Conservation (phyloP, 192 early-diverging fungal genomes). For the Backusella circina region DNA sequence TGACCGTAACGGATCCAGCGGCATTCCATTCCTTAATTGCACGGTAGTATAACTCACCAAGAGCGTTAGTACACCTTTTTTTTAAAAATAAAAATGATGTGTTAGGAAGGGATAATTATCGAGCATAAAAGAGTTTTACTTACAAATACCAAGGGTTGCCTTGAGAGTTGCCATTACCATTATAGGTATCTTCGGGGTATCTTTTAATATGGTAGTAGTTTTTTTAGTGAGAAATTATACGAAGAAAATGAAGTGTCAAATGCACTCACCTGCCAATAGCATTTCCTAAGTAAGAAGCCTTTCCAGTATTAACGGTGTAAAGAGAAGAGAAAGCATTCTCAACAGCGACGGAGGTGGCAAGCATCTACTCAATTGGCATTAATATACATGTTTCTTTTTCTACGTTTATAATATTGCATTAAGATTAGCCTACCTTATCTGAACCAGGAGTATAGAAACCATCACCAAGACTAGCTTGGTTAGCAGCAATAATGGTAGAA, state of each 20-base stretch:
- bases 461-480: slow-evolving; percentile 37
- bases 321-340: slow-evolving; percentile 27
- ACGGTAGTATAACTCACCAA: slow-evolving; percentile 64
- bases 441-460: slow-evolving; percentile 30
- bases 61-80: slow-evolving; percentile 38
- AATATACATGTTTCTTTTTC: not conserved
- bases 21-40: slow-evolving; percentile 31
- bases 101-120: not conserved
- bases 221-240: not conserved
- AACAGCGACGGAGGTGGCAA: slow-evolving; percentile 26
- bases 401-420: not conserved
- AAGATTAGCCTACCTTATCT: slow-evolving; percentile 19
- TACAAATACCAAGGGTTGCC: slow-evolving; percentile 80
- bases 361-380: slow-evolving; percentile 13
- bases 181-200: slow-evolving; percentile 76
- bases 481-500: slow-evolving; percentile 56
- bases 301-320: slow-evolving; percentile 47
- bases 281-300: slow-evolving; percentile 30
- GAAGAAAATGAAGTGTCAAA: not conserved
- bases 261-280: slow-evolving; percentile 53
- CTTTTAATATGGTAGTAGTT: slow-evolving; percentile 21
- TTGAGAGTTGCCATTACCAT: slow-evolving; percentile 50
- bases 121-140: slow-evolving; percentile 31
- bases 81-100: not conserved
- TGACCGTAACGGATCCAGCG: slow-evolving; percentile 29